These are phyloP conservation scores for Plasmodiophora brassicae DNA, from an alignment of 208 protist species.

Conservation along the genomic window DNA sequence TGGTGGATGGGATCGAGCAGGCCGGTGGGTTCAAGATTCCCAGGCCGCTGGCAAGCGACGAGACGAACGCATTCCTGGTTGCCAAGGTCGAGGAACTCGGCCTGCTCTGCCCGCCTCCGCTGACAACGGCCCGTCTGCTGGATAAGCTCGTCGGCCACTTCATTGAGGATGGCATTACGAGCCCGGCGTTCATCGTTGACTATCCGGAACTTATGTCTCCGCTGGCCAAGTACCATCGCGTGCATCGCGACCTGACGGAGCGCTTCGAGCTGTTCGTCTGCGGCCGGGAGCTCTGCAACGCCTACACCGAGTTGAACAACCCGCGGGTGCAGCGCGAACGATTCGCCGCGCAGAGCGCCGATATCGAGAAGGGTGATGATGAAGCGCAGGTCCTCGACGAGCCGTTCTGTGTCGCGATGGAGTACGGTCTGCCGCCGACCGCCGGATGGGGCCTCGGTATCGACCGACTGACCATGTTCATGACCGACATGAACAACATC, in stretches of 20 bases:
- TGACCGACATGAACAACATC: constrained; percentile 96
- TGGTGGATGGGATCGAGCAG: constrained; percentile 90
- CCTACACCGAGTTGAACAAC: constrained; percentile 96
- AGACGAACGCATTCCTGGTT: constrained; percentile 66
- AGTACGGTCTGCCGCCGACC: constrained; percentile 98
- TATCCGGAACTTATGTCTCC: constrained; percentile 99
- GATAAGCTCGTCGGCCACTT: constrained; percentile 77
- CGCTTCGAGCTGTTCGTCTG: constrained; percentile 98
- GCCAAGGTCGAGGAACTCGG: constrained; percentile 59
- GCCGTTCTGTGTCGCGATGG: constrained; percentile 87
- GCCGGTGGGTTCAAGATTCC: constrained; percentile 72
- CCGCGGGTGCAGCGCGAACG: constrained; percentile 94
- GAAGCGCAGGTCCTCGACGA: constrained; percentile 95
- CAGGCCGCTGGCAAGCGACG: constrained; percentile 5
- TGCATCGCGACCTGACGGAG: constrained; percentile 81
- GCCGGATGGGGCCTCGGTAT: constrained; percentile 99
- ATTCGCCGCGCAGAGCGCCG: constrained; percentile 88
- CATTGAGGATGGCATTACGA: constrained; percentile 60
- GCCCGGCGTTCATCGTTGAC: constrained; percentile 98
- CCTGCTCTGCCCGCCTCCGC: constrained; percentile 77
- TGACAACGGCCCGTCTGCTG: constrained; percentile 89
- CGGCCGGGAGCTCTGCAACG: constrained; percentile 68
- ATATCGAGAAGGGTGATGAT: constrained; percentile 82
- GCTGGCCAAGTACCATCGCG: constrained; percentile 92
- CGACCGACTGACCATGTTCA: constrained; percentile 97